Evolutionary conservation across 192 early-diverging fungal genomes (phyloP), one percentile per base, ranked within the genome.

Genomic region (Paraglomus brasilianum): DNA sequence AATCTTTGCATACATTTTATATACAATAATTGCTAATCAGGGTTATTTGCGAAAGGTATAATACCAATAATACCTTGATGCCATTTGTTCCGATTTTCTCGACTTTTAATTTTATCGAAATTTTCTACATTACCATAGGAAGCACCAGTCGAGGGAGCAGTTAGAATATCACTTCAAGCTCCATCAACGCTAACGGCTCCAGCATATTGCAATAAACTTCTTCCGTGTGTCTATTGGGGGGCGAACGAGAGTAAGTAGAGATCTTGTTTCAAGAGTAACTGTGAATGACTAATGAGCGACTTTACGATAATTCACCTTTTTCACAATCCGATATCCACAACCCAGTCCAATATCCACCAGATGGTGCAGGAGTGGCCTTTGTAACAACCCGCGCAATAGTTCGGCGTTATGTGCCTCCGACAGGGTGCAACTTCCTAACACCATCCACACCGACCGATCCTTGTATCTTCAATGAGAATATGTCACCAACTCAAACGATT

Each of bases 331-430:
- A n/a, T 30, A 30, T 30, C 30, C 9, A 5, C 11, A 3, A 30
- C 30, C 30, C 30, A 64, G 62, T 69, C 22, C 66, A 43, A 24
- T 69, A 30, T 55, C 66, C 66, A 22, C 22, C 8, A 9, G 66
- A 69, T 15, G 71, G 73, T 8, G 63, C 73, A 13, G 60, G 72
- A 4, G 64, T 71, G 8, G 78, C 75, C n/a, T 60, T 80, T 36
- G 48, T 80, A 53, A 77, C 78, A 0, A 80, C 78, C 10, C 61
- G 75, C 10, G 72, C 70, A 15, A 45, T 52, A 15, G 74, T 74
- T 22, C 70, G 48, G 4, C 57, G 68, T 7, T 80, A 77, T 15
- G 47, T 50, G 8, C 72, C 74, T 2, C 44, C 21, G 6, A 66
- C 52, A 47, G 66, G 69, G 46, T 73, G 74, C 21, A 73, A 74